Conservation (phyloP, 352 stramenopile genomes). For the Blastocystis sp. region DNA sequence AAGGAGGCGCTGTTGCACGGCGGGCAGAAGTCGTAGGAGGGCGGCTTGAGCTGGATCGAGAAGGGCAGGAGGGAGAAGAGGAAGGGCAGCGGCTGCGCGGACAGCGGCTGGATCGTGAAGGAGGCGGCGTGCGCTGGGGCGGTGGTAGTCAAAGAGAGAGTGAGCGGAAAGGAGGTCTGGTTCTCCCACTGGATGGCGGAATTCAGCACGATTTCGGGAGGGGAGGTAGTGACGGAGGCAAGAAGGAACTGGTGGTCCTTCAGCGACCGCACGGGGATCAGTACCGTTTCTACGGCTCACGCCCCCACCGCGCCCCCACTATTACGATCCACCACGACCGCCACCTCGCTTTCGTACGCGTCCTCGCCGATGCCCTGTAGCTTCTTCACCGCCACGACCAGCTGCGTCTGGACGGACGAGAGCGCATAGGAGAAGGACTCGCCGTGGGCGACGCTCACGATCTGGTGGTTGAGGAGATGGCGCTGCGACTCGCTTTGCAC, state of each 20-base stretch:
- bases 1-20: not conserved
- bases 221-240: not conserved
- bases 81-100: slow-evolving; percentile 11
- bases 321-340: slow-evolving; percentile 9
- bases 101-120: not conserved
- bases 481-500: not conserved
- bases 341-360: not conserved
- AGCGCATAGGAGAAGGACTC: not conserved
- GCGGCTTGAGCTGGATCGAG: not conserved
- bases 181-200: slow-evolving; percentile 13
- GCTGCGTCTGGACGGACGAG: not conserved
- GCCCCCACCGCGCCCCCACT: not conserved
- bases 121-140: not conserved
- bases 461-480: not conserved
- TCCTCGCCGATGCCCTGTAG: not conserved
- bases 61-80: slow-evolving; percentile 5
- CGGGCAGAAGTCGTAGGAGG: not conserved
- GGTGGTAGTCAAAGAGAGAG: not conserved
- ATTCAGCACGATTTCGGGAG: not conserved
- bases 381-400: not conserved
- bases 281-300: slow-evolving; percentile 11
- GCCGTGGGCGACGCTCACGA: not conserved
- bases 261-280: slow-evolving; percentile 19
- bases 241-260: slow-evolving; percentile 6
- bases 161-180: not conserved